Base-by-base conservation (phyloP, 2,329 filamentous ascomycete genomes). In the Penicillium nordicum region DNA sequence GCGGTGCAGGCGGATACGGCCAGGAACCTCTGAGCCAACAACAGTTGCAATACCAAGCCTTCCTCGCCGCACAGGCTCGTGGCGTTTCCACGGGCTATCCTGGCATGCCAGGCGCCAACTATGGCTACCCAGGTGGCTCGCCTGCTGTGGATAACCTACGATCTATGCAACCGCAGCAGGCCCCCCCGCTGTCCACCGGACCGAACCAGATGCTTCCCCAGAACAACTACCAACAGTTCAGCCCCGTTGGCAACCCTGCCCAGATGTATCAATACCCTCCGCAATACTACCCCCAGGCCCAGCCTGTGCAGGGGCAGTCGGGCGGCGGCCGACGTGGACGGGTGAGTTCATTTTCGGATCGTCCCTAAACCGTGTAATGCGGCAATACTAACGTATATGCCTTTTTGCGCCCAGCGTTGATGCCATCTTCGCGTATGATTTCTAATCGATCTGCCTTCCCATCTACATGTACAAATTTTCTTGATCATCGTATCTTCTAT, bases 21-120 rank as follows among this genome's bases (percentile, higher is more conserved):
- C 75, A 74, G 55, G 76, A 78, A 37, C 63, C 75, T 1, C 63
- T 80, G 44, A 73, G 72, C 16, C 78, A 77, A 45, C 79, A 82
- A 55, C 79, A 83, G 63, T 67, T 83, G 30, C 84, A 85, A 64
- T 86, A 85, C 63, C 84, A 85, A 66, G 76, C 76, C 34, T 79
- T 83, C 64, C 70, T 83, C 25, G 79, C 80, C 43, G 66, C 79
- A 56, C 74, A 80, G 63, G 66, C 71, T 9, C 75, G 76, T 23
- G 74, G 76, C 5, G 69, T 76, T 37, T 72, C 75, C 12, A 69
- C 76, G 57, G 73, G 65, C 46, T 81, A 81, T 58, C 73, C 74
- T 3, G 71, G 70, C 49, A 74, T 82, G 67, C 74, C 78, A 11
- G 68, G 72, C 27, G 69, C 74, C 49, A 74, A 71, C 34, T 78